These are phyloP conservation scores for Aphanomyces stellatus DNA, from an alignment of 352 stramenopile species.

Conservation along the genomic window DNA sequence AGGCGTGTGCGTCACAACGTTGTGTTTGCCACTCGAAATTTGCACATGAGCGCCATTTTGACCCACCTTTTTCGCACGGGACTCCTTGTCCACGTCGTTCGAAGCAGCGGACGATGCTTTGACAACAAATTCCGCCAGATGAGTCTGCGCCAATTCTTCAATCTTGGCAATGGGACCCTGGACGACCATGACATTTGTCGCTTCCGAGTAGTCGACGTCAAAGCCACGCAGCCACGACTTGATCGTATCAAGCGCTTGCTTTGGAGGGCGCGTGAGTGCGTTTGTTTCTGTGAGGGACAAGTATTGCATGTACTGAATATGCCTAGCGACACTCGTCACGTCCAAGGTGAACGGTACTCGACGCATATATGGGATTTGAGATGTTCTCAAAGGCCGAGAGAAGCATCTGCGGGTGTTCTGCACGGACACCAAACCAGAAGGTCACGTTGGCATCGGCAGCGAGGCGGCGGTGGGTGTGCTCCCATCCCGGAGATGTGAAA, in stretches of 20 bases:
- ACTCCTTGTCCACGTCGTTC: too few species aligned
- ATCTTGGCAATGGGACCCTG: background rate
- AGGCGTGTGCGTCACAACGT: too few species aligned
- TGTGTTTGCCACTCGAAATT: too few species aligned
- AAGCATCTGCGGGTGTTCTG: background rate
- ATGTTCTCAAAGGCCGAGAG: background rate
- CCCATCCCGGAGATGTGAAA: background rate
- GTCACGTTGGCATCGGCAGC: background rate
- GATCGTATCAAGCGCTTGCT: background rate
- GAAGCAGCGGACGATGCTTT: too few species aligned
- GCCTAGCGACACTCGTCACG: background rate
- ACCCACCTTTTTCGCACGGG: too few species aligned
- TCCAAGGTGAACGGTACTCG: background rate
- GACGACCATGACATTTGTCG: slow-evolving; percentile 7
- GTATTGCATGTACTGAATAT: slow-evolving; percentile 5
- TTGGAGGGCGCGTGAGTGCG: background rate
- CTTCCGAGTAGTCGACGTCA: slow-evolving; percentile 1
- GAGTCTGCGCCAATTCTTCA: background rate
- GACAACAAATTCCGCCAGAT: background rate
- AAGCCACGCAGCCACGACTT: background rate
- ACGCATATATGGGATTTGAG: background rate
- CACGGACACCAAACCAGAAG: slow-evolving; percentile 6
- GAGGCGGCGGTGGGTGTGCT: background rate
- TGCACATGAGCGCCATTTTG: too few species aligned
- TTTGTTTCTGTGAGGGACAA: background rate